Base-by-base conservation (phyloP, 78 protist species). In the Trichosphaerium sp. region DNA sequence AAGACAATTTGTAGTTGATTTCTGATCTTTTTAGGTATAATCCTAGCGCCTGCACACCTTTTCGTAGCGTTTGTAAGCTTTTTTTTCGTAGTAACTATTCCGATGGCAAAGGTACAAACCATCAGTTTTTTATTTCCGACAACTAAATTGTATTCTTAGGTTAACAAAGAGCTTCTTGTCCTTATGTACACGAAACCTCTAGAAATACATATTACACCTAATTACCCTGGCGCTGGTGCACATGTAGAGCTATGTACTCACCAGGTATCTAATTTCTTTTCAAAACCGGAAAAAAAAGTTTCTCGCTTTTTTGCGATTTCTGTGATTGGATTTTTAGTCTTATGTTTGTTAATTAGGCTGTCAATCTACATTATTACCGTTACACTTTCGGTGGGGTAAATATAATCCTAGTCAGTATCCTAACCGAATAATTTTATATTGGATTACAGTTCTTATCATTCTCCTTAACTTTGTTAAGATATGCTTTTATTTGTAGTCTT, bases 61-160 rank as follows among this genome's bases (percentile, higher is more conserved):
- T 2, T 47, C 4, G 38, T 29, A 12, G 37, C 12, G 25, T 28
- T 18, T 7, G 11, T 81, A 11, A 25, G 69, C n/a, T 85, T 85
- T 85, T 29, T 82, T 60, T 10, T 69, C 10, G 84, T 85, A 11
- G 70, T 79, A 43, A 38, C 48, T 60, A 82, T 85, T 47, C 90
- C 90, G 49, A 85, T 75, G 11, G 66, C 85, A 10, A 72, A 84
- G 52, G 80, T 82, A 63, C 21, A 15, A 41, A 21, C 40, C 2
- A 11, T 26, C 28, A 3, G 28, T 10, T 40, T 23, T 61, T 31
- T 31, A 54, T 1, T 73, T 52, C 6, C 18, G 31, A 26, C 7
- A 38, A 34, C n/a, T 18, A 8, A 26, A 23, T 31, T 37, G 32
- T 25, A 4, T 23, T 23, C 25, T 23, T 40, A n/a, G 39, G 37